phyloP scores from a whole-genome alignment of 23 red algal genomes.

The Gracilariopsis chorda region DNA sequence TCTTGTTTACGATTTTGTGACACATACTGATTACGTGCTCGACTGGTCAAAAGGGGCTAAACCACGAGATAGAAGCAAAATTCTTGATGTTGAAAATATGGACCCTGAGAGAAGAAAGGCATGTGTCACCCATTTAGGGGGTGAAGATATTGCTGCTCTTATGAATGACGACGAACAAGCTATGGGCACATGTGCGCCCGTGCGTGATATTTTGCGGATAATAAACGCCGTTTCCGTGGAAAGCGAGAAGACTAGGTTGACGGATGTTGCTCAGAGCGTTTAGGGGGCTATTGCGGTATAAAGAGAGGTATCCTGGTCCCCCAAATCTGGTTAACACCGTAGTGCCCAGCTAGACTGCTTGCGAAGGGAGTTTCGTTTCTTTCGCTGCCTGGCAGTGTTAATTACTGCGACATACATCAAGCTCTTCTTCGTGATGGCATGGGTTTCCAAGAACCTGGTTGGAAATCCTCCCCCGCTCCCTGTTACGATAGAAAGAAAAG shows the following conservation, averaged over 20 bases:
- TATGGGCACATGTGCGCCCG: neutral
- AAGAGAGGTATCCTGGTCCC: neutral
- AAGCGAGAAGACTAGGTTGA: too few species aligned
- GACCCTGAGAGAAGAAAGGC: neutral
- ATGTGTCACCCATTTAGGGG: neutral
- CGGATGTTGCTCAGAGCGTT: too few species aligned
- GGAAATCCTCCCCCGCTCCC: conserved; percentile 35
- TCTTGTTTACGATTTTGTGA: conserved; percentile 38
- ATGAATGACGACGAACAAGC: neutral
- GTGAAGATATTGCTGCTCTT: neutral
- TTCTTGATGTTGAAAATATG: neutral
- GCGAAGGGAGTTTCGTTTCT: neutral
- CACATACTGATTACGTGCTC: conserved; percentile 26
- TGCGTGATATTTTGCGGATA: conserved; percentile 12
- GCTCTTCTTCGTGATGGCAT: neutral
- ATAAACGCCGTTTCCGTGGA: neutral
- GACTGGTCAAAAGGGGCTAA: conserved; percentile 20
- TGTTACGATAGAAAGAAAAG: neutral
- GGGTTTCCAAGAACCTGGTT: conserved; percentile 48
- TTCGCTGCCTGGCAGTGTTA: too few species aligned
- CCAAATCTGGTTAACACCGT: too few species aligned
- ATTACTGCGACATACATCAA: too few species aligned
- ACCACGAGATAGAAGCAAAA: conserved; percentile 2
- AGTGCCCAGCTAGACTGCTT: neutral
- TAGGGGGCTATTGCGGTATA: too few species aligned